Evolutionary conservation across 352 stramenopile species (phyloP), one percentile per base, ranked within the genome.

Genomic region (Phytophthora aleatoria): DNA sequence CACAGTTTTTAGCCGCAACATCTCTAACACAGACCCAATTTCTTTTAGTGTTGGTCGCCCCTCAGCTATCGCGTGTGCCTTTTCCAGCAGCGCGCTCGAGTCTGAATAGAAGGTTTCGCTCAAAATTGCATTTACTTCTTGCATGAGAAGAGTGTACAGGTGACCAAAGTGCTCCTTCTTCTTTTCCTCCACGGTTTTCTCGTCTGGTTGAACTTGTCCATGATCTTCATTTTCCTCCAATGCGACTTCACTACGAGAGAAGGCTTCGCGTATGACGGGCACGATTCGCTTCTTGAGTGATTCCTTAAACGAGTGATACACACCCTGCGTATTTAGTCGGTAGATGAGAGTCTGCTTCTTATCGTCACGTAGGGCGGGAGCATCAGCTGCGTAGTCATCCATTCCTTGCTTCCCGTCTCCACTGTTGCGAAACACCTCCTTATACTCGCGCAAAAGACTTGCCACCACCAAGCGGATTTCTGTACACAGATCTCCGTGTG

Each of bases 261-360:
- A 88, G 20, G 69, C 67, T 50, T 92, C 78, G 9, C 83, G 81
- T 41, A 94, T 88, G 10, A 95, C 49, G 7, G 80, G 74, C 7
- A 94, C 70, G n/a, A 95, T 73, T 42, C 77, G 84, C 61, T 91
- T 91, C 72, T 93, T 93, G 45, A 95, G 82, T 47, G 82, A 65
- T 58, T 95, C 83, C 52, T 94, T 95, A 54, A 95, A 92, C 16
- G 71, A 71, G 57, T 94, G 86, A 64, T 95, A 95, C 27, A 76
- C 61, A 12, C 86, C 84, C 33, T 92, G 73, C 2, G 85, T 80
- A 62, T 95, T 95, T 3, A 95, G 69, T 8, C 84, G 71, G 47
- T 91, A 93, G 27, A 95, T 79, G 12, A 95, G 76, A 26, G 74
- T 79, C 64, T 90, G 81, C 12, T 78, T 80, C 65, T 89, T 88